A percentile compares a stretch with the other conserved stretches of the same genome.
Evolutionary conservation across 1,139 yeast genomes (phyloP).

Genomic region (Meyerozyma sp.): DNA sequence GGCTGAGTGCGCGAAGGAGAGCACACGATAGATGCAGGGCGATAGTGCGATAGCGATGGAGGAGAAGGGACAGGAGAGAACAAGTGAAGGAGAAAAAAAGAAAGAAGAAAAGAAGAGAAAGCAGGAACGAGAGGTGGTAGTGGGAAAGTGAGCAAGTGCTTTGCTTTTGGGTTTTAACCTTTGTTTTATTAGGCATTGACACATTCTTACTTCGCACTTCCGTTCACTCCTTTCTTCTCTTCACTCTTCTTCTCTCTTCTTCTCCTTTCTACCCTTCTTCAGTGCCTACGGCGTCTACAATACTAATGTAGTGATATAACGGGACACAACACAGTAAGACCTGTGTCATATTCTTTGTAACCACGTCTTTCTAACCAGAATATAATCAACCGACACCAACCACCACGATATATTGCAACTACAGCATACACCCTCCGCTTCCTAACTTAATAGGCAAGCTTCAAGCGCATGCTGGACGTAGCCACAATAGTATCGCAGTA

Average conservation of each 20-base stretch:
- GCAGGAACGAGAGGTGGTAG: too few species aligned
- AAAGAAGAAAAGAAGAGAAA: neutral
- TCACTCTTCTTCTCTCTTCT: too few species aligned
- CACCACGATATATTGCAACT: constrained; percentile 16
- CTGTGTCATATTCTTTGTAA: constrained; percentile 43
- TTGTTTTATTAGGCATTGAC: too few species aligned
- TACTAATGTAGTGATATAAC: constrained; percentile 48
- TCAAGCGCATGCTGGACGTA: constrained; percentile 10
- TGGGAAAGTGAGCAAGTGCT: too few species aligned
- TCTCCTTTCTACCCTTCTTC: neutral
- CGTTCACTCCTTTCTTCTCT: too few species aligned
- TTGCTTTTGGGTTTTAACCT: too few species aligned
- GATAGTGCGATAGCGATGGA: neutral
- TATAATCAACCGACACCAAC: constrained; percentile 31
- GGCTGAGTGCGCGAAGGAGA: neutral
- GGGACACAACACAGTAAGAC: constrained; percentile 46
- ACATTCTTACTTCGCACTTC: too few species aligned
- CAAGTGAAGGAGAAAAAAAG: neutral
- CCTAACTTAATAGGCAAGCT: constrained; percentile 53
- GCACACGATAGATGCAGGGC: neutral
- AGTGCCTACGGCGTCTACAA: neutral
- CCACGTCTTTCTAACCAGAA: constrained; percentile 47
- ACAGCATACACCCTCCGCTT: constrained; percentile 16
- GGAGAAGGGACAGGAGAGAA: neutral
- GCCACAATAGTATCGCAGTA: constrained; percentile 8